Conservation (phyloP, 352 stramenopile species). For the Pythium coloratum region DNA sequence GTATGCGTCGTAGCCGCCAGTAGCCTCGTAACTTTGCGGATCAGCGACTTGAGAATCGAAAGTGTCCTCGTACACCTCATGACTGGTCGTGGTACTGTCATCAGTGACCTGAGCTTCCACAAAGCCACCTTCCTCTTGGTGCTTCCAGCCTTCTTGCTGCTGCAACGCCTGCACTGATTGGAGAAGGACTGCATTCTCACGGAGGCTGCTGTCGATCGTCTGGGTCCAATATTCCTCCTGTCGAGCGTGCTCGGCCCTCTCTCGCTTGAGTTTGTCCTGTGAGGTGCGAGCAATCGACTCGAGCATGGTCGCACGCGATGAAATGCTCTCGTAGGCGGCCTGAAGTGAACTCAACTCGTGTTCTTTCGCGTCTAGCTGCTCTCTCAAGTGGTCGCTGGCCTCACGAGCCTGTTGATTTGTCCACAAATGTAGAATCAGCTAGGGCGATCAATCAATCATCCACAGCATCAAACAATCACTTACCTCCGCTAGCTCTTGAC, state of each 20-base stretch:
- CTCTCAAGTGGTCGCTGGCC: constrained; percentile 19
- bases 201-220: constrained; percentile 45
- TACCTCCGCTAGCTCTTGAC: constrained; percentile 27
- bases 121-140: constrained; percentile 12
- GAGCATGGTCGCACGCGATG: constrained; percentile 49
- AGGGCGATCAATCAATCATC: neutral
- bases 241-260: constrained; percentile 44
- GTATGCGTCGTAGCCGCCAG: neutral
- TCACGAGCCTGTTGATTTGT: constrained; percentile 30
- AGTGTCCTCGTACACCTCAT: constrained; percentile 22
- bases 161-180: constrained; percentile 42
- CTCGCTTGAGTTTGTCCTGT: constrained; percentile 55
- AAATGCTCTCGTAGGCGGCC: constrained; percentile 36
- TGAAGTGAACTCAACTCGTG: constrained; percentile 40
- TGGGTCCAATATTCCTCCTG: constrained; percentile 51
- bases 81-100: constrained; percentile 11
- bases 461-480: neutral
- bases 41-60: neutral
- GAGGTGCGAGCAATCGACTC: constrained; percentile 58
- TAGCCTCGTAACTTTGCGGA: neutral
- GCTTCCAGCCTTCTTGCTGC: constrained; percentile 28
- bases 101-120: constrained; percentile 2
- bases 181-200: constrained; percentile 50
- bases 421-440: neutral
- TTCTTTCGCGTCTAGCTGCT: constrained; percentile 36